Evolutionary conservation across 495 filamentous ascomycete species (phyloP).

Genomic region (Emericellopsis terricola): DNA sequence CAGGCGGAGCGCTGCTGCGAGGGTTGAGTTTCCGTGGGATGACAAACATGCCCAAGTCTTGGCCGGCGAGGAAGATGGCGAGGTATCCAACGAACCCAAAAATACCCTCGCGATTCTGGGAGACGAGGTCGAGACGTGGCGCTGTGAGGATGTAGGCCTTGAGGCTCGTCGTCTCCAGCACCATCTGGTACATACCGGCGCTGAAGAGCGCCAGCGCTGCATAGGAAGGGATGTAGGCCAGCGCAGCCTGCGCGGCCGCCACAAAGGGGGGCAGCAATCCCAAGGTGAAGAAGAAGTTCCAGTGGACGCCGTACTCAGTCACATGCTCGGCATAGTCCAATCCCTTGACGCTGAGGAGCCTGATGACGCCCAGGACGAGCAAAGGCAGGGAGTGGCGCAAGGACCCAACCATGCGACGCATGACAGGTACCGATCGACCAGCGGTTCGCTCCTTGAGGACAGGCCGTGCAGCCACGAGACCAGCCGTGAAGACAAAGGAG

Average conservation of each 20-base stretch:
- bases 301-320: conserved; percentile 94
- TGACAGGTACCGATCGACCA: conserved; percentile 26
- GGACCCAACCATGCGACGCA: conserved; percentile 38
- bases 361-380: conserved; percentile 59
- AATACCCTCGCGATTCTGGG: conserved; percentile 82
- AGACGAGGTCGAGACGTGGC: conserved; percentile 55
- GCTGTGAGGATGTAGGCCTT: conserved; percentile 76
- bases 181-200: conserved; percentile 46
- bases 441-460: conserved; percentile 51
- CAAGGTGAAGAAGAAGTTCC: conserved; percentile 99
- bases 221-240: conserved; percentile 48
- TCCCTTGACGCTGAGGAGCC: conserved; percentile 79
- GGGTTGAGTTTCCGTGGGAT: conserved; percentile 40
- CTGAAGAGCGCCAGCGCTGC: conserved; percentile 50
- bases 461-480: conserved; percentile 80
- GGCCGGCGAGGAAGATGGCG: conserved; percentile 84
- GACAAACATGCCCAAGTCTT: conserved; percentile 59
- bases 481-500: conserved; percentile 90
- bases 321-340: conserved; percentile 95
- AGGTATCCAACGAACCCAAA: conserved; percentile 90
- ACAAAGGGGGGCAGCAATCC: conserved; percentile 79
- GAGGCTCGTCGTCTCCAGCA: conserved; percentile 57
- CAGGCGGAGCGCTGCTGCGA: conserved; percentile 12
- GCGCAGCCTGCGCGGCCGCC: conserved; percentile 58
- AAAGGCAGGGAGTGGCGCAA: conserved; percentile 70